Conservation (phyloP, 305 asterid species). For the Petunia hybrid region DNA sequence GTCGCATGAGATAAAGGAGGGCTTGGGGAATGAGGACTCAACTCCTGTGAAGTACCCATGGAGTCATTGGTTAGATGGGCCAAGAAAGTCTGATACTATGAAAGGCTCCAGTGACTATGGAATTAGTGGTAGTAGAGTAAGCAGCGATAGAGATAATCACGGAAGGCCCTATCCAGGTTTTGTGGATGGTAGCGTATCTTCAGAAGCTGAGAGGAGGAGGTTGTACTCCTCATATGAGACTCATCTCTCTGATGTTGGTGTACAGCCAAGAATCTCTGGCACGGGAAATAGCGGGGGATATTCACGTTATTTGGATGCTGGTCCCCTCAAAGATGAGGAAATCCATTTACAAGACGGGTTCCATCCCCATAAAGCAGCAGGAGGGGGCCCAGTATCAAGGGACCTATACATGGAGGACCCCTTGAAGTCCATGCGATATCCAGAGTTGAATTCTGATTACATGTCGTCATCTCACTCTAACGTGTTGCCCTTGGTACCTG, state of each 20-base stretch:
- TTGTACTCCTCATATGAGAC: slow-evolving; percentile 39
- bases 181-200: slow-evolving; percentile 19
- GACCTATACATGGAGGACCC: slow-evolving; percentile 43
- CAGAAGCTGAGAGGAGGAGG: slow-evolving; percentile 36
- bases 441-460: slow-evolving; percentile 42
- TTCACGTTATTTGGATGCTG: slow-evolving; percentile 39
- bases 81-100: slow-evolving; percentile 42
- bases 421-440: slow-evolving; percentile 41
- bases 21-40: slow-evolving; percentile 39
- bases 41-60: slow-evolving; percentile 45
- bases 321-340: slow-evolving; percentile 42
- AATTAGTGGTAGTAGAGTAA: slow-evolving; percentile 41
- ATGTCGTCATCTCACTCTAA: slow-evolving; percentile 47
- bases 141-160: slow-evolving; percentile 46
- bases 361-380: slow-evolving; percentile 38
- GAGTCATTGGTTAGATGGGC: slow-evolving; percentile 47
- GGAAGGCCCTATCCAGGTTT: slow-evolving; percentile 39
- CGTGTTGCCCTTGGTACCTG: slow-evolving; percentile 39
- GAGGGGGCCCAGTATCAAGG: slow-evolving; percentile 38
- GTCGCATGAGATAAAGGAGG: slow-evolving; percentile 40
- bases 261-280: slow-evolving; percentile 35
- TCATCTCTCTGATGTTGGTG: slow-evolving; percentile 36
- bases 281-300: slow-evolving; percentile 43
- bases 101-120: slow-evolving; percentile 40
- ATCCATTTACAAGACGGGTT: slow-evolving; percentile 42